Evolutionary conservation across 768 basidiomycete genomes (phyloP), one percentile per base, ranked within the genome.

Genomic region (Tricholoma bakamatsutake): DNA sequence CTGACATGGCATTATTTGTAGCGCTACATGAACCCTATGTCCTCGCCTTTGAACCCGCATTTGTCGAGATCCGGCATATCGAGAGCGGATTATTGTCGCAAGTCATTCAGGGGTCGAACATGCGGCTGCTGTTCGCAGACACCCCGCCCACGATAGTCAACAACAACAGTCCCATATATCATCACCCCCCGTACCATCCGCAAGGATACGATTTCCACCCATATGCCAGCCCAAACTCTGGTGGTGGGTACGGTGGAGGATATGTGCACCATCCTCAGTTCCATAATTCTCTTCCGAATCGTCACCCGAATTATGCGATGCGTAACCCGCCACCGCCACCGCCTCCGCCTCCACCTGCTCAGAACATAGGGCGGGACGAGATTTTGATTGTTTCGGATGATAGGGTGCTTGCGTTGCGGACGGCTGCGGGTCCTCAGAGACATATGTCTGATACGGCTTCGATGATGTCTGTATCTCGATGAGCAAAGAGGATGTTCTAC

Each of bases 1-100:
- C 15, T 31, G 47, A 62, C 37, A 5, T 45, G 47, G n/a, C 15
- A 28, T 45, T 28, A 4, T 21, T 50, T 56, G 15, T 65, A 98
- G 96, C 96, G 1, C 81, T 98, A 11, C 91, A 94, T 66, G 95
- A 94, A 72, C 96, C 97, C 1, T 99, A 93, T 69, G 92, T 98
- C 27, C 77, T 99, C 50, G 97, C 96, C 0, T 95, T 99, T 66
- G 97, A 98, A 67, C 88, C 94, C 5, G 88, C 88, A 0, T 99
- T 99, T 67, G 88, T 98, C 64, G 97, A 99, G 71, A 88, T 99
- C 49, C 86, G 94, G 30, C 90, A 98, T 66, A 93, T 99, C 54
- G 93, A 96, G 66, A 93, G 88, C 1, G 94, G 97, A 10, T 73
- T 83, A 35, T 81, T 98, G 69, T 86, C 90, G 24, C 97, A 99